Evolutionary conservation across 2,329 filamentous ascomycete genomes (phyloP).

Genomic region (Daldinia sp.): DNA sequence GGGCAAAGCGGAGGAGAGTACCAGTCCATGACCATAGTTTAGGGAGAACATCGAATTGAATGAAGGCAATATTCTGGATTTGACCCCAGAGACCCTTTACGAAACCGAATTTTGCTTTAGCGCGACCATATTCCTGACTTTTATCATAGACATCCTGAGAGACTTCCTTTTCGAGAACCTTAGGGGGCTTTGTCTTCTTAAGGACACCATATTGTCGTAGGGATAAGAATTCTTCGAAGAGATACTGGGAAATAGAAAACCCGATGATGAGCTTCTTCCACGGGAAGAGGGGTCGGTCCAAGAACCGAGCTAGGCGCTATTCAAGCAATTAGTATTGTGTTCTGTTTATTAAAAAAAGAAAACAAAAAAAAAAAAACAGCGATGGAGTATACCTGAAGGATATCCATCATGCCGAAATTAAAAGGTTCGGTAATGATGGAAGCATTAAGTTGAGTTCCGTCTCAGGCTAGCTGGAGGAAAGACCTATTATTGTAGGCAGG

Average conservation of each 20-base stretch:
- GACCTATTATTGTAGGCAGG: conserved; percentile 9
- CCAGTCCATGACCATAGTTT: conserved; percentile 89
- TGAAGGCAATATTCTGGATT: conserved; percentile 86
- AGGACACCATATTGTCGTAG: conserved; percentile 90
- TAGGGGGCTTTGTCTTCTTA: conserved; percentile 79
- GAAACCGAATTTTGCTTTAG: conserved; percentile 91
- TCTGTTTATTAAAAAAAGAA: no score
- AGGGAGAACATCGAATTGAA: conserved; percentile 90
- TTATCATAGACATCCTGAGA: conserved; percentile 92
- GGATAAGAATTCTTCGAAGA: conserved; percentile 89
- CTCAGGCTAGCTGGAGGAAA: conserved; percentile 28
- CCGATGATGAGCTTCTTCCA: conserved; percentile 97
- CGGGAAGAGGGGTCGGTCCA: conserved; percentile 92
- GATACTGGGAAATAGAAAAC: conserved; percentile 90
- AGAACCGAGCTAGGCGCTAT: conserved; percentile 79
- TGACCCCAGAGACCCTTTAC: conserved; percentile 83
- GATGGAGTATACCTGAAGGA: conserved; percentile 47
- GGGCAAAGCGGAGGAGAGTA: conserved; percentile 74
- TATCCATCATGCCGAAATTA: conserved; percentile 44
- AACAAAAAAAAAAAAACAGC: conserved; percentile 3
- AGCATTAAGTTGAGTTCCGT: conserved; percentile 9
- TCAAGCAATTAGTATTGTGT: conserved; percentile 14
- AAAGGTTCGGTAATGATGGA: conserved; percentile 31
- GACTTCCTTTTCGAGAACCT: conserved; percentile 88
- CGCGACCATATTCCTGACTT: conserved; percentile 93